phyloP scores from a whole-genome alignment of 495 filamentous ascomycete genomes.

The Penicillium angulare region DNA sequence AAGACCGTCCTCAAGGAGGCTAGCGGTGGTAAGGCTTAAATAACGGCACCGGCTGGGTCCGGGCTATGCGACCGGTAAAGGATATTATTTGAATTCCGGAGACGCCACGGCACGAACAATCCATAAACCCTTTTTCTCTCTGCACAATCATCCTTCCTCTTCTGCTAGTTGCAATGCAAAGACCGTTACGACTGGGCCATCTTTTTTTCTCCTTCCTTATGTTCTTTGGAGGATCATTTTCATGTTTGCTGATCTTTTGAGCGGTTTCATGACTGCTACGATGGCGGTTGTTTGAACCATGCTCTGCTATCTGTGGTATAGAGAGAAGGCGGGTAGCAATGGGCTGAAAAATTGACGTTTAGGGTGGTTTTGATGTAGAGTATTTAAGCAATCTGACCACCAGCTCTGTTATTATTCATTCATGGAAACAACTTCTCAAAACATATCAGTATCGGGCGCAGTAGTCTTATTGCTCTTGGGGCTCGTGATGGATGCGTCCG shows the following conservation, averaged over 20 bases:
- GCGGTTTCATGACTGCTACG: conserved; percentile 5
- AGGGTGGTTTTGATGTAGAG: conserved; percentile 5
- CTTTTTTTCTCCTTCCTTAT: conserved; percentile 11
- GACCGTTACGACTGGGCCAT: conserved; percentile 38
- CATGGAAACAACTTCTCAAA: too few species aligned
- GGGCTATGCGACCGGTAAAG: conserved; percentile 31
- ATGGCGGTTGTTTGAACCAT: not conserved
- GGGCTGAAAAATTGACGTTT: conserved; percentile 2
- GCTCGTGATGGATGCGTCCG: too few species aligned
- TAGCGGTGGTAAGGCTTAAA: conserved; percentile 68
- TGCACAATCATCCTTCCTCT: conserved; percentile 29
- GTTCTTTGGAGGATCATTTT: conserved; percentile 1
- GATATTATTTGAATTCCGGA: conserved; percentile 7
- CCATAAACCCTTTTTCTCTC: conserved; percentile 20
- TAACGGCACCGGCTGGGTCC: conserved; percentile 41
- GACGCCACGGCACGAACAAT: conserved; percentile 31
- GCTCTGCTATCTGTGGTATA: conserved; percentile 3
- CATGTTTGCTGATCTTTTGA: conserved; percentile 1
- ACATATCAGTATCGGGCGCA: too few species aligned
- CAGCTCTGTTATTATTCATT: not conserved
- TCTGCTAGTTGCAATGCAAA: conserved; percentile 47
- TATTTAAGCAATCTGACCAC: conserved; percentile 5
- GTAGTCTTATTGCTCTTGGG: too few species aligned
- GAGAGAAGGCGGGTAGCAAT: not conserved
- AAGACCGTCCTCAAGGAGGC: conserved; percentile 73